Percentiles rank a stretch among this genome's conserved stretches.
Conservation (phyloP, 2,329 filamentous ascomycete genomes). For the Capronia americana region DNA sequence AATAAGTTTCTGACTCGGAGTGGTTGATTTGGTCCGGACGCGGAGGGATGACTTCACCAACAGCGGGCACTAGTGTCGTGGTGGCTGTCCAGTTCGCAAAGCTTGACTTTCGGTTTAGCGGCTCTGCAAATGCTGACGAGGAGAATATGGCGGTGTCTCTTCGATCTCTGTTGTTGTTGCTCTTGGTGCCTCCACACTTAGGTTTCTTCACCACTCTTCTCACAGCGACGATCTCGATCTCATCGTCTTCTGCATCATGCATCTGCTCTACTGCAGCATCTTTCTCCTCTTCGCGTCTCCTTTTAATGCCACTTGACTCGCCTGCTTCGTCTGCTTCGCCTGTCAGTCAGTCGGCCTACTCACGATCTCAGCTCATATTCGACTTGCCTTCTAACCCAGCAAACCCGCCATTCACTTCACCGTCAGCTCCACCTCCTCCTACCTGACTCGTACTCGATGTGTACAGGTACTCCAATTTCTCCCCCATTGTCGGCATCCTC, state of each 20-base stretch:
- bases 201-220: neutral
- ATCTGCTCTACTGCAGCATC: neutral
- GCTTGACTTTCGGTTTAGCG: neutral
- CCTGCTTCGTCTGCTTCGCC: neutral
- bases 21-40: constrained; percentile 10
- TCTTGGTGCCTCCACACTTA: neutral
- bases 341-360: neutral
- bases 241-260: neutral
- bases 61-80: neutral
- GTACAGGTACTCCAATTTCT: constrained; percentile 8
- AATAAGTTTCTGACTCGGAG: neutral
- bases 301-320: neutral
- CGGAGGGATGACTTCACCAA: constrained; percentile 5
- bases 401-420: neutral
- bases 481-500: neutral
- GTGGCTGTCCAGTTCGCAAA: neutral
- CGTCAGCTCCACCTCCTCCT: neutral
- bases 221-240: neutral
- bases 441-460: neutral
- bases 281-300: neutral
- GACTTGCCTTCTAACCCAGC: neutral
- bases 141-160: neutral
- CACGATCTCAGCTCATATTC: neutral
- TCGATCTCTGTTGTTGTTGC: neutral
- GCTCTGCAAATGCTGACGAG: neutral